A percentile compares a stretch with the other conserved stretches of the same genome.
phyloP scores from a whole-genome alignment of 305 asterid genomes.

The Euphrasia arctica region DNA sequence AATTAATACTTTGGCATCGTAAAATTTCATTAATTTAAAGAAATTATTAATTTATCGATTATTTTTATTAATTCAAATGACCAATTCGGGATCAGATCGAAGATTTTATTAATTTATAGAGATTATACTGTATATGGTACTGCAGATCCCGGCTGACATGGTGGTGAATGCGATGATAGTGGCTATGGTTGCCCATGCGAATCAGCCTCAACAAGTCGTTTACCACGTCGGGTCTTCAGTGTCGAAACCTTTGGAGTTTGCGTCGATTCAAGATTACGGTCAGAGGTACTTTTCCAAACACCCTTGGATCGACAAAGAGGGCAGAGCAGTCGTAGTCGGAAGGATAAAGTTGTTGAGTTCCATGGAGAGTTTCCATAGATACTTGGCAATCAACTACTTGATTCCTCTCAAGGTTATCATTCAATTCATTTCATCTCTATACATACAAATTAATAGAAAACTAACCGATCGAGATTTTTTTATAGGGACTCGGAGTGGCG shows the following conservation, averaged over 20 bases:
- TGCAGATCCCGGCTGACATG: slow-evolving; percentile 93
- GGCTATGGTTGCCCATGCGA: slow-evolving; percentile 61
- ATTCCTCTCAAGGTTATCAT: slow-evolving; percentile 55
- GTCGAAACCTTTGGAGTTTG: slow-evolving; percentile 41
- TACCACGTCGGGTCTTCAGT: slow-evolving; percentile 63
- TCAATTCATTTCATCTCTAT: no score
- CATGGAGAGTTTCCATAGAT: slow-evolving; percentile 49
- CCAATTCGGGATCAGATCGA: no score
- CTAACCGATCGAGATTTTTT: no score
- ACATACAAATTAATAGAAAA: no score
- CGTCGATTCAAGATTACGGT: slow-evolving; percentile 38
- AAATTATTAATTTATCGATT: no score
- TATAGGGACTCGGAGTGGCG: slow-evolving; percentile 43
- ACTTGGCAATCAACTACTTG: slow-evolving; percentile 46
- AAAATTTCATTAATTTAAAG: no score
- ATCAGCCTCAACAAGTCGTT: slow-evolving; percentile 34
- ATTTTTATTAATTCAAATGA: no score
- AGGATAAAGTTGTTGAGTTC: slow-evolving; percentile 39
- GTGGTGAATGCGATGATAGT: slow-evolving; percentile 81
- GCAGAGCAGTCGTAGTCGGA: slow-evolving; percentile 52
- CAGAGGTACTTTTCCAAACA: slow-evolving; percentile 39
- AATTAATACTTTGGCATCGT: no score
- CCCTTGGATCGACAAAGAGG: slow-evolving; percentile 59
- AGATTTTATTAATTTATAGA: no score
- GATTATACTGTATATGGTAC: no score